Conservation (phyloP, 2,329 filamentous ascomycete genomes). For the Colletotrichum tabaci region DNA sequence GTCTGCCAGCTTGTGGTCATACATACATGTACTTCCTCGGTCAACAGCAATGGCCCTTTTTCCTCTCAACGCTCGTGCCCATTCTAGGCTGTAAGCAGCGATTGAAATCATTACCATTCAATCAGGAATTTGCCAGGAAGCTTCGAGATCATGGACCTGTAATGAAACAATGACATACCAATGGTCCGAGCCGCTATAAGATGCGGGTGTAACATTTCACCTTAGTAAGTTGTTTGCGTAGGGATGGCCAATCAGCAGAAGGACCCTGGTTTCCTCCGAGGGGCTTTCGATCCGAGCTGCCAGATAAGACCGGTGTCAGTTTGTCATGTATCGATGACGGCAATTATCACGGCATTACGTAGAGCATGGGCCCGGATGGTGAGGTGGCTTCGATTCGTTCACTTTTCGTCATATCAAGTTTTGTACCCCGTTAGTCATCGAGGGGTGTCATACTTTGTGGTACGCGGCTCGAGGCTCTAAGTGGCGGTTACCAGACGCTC, state of each 20-base stretch:
- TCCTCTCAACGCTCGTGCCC: neutral
- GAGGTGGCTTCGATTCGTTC: neutral
- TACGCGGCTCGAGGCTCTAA: neutral
- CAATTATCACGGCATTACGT: constrained; percentile 14
- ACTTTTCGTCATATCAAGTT: constrained; percentile 9
- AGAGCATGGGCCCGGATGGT: constrained; percentile 7
- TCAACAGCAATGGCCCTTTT: no score
- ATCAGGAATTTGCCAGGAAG: neutral
- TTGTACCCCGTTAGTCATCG: constrained; percentile 14
- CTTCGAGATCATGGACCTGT: neutral
- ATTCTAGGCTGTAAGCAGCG: neutral
- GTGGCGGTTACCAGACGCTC: neutral
- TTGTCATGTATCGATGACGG: neutral
- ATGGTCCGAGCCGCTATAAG: neutral
- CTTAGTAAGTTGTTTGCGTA: neutral
- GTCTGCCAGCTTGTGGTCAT: neutral
- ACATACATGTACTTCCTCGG: neutral
- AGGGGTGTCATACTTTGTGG: neutral
- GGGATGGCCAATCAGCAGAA: neutral
- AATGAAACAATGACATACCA: neutral
- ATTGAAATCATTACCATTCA: neutral
- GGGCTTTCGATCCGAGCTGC: neutral
- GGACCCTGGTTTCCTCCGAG: no score
- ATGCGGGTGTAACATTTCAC: constrained; percentile 1
- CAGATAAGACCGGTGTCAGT: neutral